Conservation (phyloP, 1,284 basidiomycete species). For the Boletus albobrunnescens region DNA sequence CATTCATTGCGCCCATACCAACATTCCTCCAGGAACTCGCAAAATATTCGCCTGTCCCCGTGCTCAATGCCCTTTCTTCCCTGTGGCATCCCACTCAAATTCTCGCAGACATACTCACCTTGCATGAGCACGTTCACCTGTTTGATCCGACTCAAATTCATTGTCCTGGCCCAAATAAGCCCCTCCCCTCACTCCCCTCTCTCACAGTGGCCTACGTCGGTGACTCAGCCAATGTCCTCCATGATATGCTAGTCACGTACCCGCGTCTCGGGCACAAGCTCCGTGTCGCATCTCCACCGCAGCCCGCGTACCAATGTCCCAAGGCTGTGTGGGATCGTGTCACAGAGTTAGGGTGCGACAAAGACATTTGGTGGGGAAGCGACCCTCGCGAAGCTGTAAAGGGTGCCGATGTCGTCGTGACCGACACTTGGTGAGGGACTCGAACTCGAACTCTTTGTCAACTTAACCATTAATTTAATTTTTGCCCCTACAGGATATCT, state of each 20-base stretch:
- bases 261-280: constrained; percentile 89
- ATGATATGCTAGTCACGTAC: constrained; percentile 95
- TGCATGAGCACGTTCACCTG: constrained; percentile 70
- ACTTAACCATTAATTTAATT: not conserved
- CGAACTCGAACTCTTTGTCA: not conserved
- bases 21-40: constrained; percentile 68
- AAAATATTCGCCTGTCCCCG: constrained; percentile 84
- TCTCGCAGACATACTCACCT: constrained; percentile 88
- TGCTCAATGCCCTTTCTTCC: constrained; percentile 92
- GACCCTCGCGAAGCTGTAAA: constrained; percentile 85
- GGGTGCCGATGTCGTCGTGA: constrained; percentile 90
- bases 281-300: constrained; percentile 75
- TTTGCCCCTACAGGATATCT: constrained; percentile 67
- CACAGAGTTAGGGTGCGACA: constrained; percentile 63
- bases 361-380: constrained; percentile 69
- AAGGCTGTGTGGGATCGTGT: constrained; percentile 78
- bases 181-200: constrained; percentile 48
- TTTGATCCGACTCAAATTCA: constrained; percentile 37
- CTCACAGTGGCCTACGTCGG: constrained; percentile 92
- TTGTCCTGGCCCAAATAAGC: constrained; percentile 8
- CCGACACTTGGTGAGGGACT: constrained; percentile 82
- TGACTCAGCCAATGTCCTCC: constrained; percentile 93
- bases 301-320: constrained; percentile 70
- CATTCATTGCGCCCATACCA: not conserved
- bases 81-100: constrained; percentile 97